Percentiles rank a stretch among this genome's conserved stretches.
Conservation (phyloP, 768 basidiomycete genomes). For the Sistotremastrum suecicum region DNA sequence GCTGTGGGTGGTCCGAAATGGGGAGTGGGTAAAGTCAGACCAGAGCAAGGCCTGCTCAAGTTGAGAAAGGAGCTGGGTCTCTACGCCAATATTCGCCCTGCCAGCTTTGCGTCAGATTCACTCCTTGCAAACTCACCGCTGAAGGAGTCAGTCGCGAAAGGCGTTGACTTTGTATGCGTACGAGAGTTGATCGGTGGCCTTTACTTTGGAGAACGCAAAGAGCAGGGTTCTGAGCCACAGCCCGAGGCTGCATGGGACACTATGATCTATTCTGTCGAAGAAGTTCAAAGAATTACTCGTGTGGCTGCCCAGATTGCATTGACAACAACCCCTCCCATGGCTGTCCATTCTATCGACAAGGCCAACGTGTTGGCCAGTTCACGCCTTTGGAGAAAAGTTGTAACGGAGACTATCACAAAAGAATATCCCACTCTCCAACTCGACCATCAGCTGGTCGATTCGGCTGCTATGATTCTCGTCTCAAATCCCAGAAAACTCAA, state of each 20-base stretch:
- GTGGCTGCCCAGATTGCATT: constrained; percentile 91
- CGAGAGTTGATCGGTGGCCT: constrained; percentile 93
- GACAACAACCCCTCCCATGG: constrained; percentile 66
- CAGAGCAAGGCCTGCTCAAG: constrained; percentile 78
- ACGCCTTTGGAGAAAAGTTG: constrained; percentile 87
- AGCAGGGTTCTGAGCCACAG: constrained; percentile 55
- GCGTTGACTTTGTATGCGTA: constrained; percentile 85
- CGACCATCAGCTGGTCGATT: constrained; percentile 89
- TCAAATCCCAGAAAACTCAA: constrained; percentile 83
- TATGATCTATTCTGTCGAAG: constrained; percentile 82
- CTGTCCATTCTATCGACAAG: constrained; percentile 92
- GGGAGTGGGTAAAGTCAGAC: constrained; percentile 85
- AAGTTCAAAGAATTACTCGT: constrained; percentile 89
- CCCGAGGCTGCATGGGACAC: constrained; percentile 76
- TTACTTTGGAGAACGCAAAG: constrained; percentile 91
- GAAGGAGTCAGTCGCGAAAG: constrained; percentile 66
- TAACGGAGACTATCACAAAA: constrained; percentile 64
- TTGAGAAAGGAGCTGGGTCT: constrained; percentile 89
- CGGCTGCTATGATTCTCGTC: constrained; percentile 93
- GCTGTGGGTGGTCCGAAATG: constrained; percentile 99
- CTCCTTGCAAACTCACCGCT: constrained; percentile 82
- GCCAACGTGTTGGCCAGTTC: constrained; percentile 96
- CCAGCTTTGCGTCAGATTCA: constrained; percentile 86
- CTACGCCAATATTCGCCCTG: constrained; percentile 97
- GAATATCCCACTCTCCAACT: constrained; percentile 84